A percentile compares a stretch with the other conserved stretches of the same genome.
Conservation (phyloP, 2,329 filamentous ascomycete species). For the Colletotrichum tabaci region DNA sequence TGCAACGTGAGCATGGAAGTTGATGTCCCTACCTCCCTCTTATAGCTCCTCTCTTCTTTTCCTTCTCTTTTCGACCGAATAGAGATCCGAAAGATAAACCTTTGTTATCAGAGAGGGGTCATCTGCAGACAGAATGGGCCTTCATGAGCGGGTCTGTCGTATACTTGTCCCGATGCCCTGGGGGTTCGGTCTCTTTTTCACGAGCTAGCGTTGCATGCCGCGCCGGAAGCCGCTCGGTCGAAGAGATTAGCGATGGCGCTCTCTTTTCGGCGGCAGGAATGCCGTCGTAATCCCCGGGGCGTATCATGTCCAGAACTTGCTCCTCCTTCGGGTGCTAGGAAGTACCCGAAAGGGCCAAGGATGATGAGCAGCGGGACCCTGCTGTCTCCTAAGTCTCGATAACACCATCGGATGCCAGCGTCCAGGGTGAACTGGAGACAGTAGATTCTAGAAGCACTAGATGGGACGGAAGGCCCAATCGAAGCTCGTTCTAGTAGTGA, state of each 20-base stretch:
- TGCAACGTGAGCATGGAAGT: too few relatives aligned
- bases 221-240: slow-evolving; percentile 30
- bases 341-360: slow-evolving; percentile 9
- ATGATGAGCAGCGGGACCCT: slow-evolving; percentile 2
- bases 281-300: background rate
- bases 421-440: background rate
- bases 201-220: slow-evolving; percentile 11
- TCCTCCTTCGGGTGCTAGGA: slow-evolving; percentile 10
- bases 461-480: background rate
- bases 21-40: too few relatives aligned
- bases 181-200: background rate
- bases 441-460: slow-evolving; percentile 18
- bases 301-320: background rate
- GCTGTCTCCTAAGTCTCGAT: slow-evolving; percentile 2
- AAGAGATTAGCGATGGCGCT: slow-evolving; percentile 2
- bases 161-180: background rate
- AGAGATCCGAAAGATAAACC: too few relatives aligned
- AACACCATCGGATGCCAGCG: slow-evolving; percentile 1
- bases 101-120: too few relatives aligned
- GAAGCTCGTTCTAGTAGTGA: background rate
- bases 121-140: background rate
- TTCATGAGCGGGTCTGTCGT: background rate
- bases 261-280: background rate
- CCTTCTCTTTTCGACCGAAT: too few relatives aligned
- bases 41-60: too few relatives aligned